Base-by-base conservation (phyloP, 1,284 basidiomycete genomes). In the Pulveroboletus sp. region DNA sequence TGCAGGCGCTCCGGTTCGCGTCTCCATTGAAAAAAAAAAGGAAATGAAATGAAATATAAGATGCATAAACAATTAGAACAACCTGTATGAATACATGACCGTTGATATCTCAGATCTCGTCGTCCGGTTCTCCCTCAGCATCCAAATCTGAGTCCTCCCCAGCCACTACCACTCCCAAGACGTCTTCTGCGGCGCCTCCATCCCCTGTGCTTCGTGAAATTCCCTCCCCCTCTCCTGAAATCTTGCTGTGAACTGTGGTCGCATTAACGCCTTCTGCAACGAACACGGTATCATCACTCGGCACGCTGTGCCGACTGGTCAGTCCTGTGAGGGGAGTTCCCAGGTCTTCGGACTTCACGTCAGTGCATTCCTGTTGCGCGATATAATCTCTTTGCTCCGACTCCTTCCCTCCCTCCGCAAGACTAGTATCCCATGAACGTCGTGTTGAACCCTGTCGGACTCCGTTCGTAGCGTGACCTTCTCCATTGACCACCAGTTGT, bases 241-340 rank as follows among this genome's bases (percentile, higher is more conserved):
- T 61, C 56, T 75, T 73, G 43, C 54, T 61, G 26, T 52, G 56
- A 45, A 49, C 50, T 22, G 43, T 56, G n/a, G 43, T 45, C 12
- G 55, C 59, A 22, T 62, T 51, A 4, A 52, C 54, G 20, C 51
- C 58, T 33, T 67, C 67, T 11, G 57, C 48, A 28, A 62, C 64
- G 33, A 63, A 75, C 43, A 83, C 73, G 4, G 82, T 84, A 52
- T 83, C 81, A 54, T 85, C 84, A 62, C 80, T 83, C 8, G 80
- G 80, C 52, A 78, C 72, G 58, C 82, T 84, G 60, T 81, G 82
- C 48, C 78, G 75, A 62, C 80, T 80, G 38, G 77, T 78, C 54
- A 78, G 61, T 38, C 72, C 79, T n/a, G 80, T 83, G 47, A 79
- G 72, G 3, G 83, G 81, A 18, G 81, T 83, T 39, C 75, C 79